A percentile compares a stretch with the other conserved stretches of the same genome.
Conservation (phyloP, 768 basidiomycete species). For the Phanerochaete carnosa region DNA sequence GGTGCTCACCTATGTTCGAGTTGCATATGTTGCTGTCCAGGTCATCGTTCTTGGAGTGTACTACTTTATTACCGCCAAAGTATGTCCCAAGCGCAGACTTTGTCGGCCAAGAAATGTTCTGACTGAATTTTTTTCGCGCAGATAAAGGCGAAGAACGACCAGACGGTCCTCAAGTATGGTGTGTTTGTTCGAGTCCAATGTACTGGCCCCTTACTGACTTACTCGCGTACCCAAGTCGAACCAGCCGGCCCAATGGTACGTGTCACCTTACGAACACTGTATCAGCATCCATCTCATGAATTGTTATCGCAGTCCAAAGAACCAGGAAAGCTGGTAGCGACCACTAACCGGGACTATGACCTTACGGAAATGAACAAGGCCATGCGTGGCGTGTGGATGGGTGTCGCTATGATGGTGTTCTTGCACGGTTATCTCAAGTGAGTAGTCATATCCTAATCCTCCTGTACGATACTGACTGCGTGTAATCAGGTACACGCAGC, state of each 20-base stretch:
- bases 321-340: conserved; percentile 76
- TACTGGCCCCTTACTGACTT: background rate
- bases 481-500: conserved; percentile 70
- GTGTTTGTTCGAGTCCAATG: conserved; percentile 23
- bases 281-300: background rate
- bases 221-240: conserved; percentile 53
- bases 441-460: background rate
- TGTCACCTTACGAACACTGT: conserved; percentile 4
- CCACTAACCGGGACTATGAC: conserved; percentile 93
- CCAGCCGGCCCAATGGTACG: conserved; percentile 70
- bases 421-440: conserved; percentile 88
- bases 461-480: background rate
- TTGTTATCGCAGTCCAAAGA: conserved; percentile 48
- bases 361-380: conserved; percentile 83
- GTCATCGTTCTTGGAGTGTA: conserved; percentile 67
- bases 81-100: conserved; percentile 32
- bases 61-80: conserved; percentile 76
- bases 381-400: conserved; percentile 41
- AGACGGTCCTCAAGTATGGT: conserved; percentile 95
- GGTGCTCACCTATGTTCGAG: conserved; percentile 76
- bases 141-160: conserved; percentile 95
- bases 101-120: background rate
- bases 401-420: conserved; percentile 48
- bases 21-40: conserved; percentile 79
- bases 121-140: conserved; percentile 27